Conservation (phyloP, 2,329 filamentous ascomycete species). For the Fusarium piperis region DNA sequence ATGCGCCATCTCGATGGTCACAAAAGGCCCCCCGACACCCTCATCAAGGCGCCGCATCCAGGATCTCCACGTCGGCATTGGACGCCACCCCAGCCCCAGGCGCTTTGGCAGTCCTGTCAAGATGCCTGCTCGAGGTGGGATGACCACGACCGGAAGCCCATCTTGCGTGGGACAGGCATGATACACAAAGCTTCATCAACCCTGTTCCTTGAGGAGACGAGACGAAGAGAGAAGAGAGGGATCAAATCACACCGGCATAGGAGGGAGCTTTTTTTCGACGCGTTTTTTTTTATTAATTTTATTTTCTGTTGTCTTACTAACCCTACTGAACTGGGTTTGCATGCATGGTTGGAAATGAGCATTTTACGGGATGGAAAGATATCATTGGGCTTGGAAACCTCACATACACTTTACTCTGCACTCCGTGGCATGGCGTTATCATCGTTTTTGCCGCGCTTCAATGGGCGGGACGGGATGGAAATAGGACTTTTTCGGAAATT, state of each 20-base stretch:
- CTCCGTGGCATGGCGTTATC: slow-evolving; percentile 33
- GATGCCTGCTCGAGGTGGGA: slow-evolving; percentile 24
- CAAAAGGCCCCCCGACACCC: slow-evolving; percentile 11
- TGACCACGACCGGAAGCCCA: slow-evolving; percentile 12
- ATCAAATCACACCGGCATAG: slow-evolving; percentile 19
- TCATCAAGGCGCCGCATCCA: slow-evolving; percentile 10
- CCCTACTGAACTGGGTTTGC: slow-evolving; percentile 6
- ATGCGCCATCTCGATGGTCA: background rate
- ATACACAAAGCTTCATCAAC: background rate
- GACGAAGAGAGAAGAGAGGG: slow-evolving; percentile 2
- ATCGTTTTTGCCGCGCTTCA: slow-evolving; percentile 12
- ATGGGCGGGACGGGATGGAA: slow-evolving; percentile 1
- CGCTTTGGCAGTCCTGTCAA: slow-evolving; percentile 9
- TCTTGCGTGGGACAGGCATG: slow-evolving; percentile 1
- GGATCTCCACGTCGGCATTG: slow-evolving; percentile 15
- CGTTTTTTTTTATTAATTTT: no score
- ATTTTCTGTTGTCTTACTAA: slow-evolving; percentile 5
- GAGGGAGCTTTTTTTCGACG: slow-evolving; percentile 23
- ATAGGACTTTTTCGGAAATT: background rate
- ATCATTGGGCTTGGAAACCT: slow-evolving; percentile 27
- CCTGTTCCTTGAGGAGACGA: background rate
- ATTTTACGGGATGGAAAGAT: slow-evolving; percentile 32
- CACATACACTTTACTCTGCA: slow-evolving; percentile 13
- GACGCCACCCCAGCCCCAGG: slow-evolving; percentile 32
- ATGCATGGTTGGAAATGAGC: slow-evolving; percentile 37